Conservation (phyloP, 2,329 filamentous ascomycete genomes). For the Chlorencoelia australis region DNA sequence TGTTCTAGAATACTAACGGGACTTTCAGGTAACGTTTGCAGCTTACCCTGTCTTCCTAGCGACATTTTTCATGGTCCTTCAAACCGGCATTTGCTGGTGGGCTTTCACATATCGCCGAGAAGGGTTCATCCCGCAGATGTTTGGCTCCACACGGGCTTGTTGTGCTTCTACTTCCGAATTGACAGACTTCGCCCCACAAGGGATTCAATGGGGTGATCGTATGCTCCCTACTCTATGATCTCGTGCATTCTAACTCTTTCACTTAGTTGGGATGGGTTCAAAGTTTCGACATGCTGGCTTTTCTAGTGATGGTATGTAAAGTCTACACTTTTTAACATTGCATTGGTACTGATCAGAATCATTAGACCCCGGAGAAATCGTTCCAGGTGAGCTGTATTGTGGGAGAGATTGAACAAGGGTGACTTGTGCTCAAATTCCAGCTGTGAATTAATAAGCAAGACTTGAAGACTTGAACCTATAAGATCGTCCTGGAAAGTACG, state of each 20-base stretch:
- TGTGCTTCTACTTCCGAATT: constrained; percentile 15
- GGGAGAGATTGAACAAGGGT: constrained; percentile 11
- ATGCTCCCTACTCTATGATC: not conserved
- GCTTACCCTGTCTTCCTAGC: constrained; percentile 15
- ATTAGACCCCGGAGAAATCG: constrained; percentile 11
- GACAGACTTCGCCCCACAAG: constrained; percentile 8
- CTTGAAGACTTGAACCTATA: too few relatives aligned
- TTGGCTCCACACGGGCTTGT: constrained; percentile 13
- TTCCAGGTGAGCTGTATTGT: constrained; percentile 15
- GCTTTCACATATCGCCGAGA: constrained; percentile 14
- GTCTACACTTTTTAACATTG: not conserved
- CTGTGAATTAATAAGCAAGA: too few relatives aligned
- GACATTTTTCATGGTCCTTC: constrained; percentile 13
- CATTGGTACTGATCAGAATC: not conserved
- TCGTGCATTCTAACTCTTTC: too few relatives aligned
- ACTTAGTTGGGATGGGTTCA: constrained; percentile 13
- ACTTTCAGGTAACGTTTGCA: constrained; percentile 12
- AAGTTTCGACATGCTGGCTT: constrained; percentile 16
- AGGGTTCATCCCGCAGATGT: constrained; percentile 18
- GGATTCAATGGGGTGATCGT: constrained; percentile 16
- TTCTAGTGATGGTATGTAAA: constrained; percentile 6
- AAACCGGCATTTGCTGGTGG: constrained; percentile 16
- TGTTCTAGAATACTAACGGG: not conserved
- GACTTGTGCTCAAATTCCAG: too few relatives aligned
- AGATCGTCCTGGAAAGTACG: too few relatives aligned